Percentiles rank a stretch among this genome's conserved stretches.
phyloP scores from a whole-genome alignment of 2,329 filamentous ascomycete species.

The Stagonosporopsis vannaccii region DNA sequence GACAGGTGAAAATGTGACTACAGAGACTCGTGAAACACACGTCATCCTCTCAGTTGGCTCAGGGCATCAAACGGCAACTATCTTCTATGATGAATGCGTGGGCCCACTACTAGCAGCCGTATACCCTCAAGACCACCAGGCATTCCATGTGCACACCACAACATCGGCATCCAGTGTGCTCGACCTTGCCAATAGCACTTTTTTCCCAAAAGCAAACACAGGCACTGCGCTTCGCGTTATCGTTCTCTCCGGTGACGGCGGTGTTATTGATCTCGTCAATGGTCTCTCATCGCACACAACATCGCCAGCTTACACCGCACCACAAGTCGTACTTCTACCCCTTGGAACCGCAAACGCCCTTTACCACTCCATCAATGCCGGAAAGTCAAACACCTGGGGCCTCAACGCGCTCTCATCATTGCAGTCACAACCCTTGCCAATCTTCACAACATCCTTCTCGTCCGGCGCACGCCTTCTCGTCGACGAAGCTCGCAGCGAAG shows the following conservation, averaged over 20 bases:
- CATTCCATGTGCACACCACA: constrained; percentile 68
- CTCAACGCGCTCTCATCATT: constrained; percentile 49
- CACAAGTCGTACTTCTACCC: constrained; percentile 64
- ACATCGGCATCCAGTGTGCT: constrained; percentile 68
- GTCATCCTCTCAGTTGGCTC: constrained; percentile 56
- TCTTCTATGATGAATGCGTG: constrained; percentile 50
- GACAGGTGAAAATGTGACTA: constrained; percentile 2
- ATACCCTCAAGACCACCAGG: constrained; percentile 39
- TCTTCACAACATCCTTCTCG: constrained; percentile 56
- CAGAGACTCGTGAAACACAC: constrained; percentile 42
- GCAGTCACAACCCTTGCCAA: constrained; percentile 48
- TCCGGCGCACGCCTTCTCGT: constrained; percentile 52
- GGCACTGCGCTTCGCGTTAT: constrained; percentile 62
- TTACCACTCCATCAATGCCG: constrained; percentile 54
- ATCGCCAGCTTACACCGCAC: constrained; percentile 52
- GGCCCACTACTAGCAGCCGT: constrained; percentile 53
- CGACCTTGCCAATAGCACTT: constrained; percentile 63
- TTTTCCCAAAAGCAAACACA: constrained; percentile 61
- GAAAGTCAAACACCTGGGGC: constrained; percentile 51
- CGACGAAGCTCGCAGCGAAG: constrained; percentile 55
- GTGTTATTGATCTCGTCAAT: constrained; percentile 83
- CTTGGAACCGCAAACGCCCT: constrained; percentile 61
- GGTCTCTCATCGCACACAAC: constrained; percentile 55
- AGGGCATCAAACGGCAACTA: constrained; percentile 51
- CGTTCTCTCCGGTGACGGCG: constrained; percentile 87